Evolutionary conservation across 2,329 filamentous ascomycete species (phyloP).

Genomic region (Tolypocladium tropicale): DNA sequence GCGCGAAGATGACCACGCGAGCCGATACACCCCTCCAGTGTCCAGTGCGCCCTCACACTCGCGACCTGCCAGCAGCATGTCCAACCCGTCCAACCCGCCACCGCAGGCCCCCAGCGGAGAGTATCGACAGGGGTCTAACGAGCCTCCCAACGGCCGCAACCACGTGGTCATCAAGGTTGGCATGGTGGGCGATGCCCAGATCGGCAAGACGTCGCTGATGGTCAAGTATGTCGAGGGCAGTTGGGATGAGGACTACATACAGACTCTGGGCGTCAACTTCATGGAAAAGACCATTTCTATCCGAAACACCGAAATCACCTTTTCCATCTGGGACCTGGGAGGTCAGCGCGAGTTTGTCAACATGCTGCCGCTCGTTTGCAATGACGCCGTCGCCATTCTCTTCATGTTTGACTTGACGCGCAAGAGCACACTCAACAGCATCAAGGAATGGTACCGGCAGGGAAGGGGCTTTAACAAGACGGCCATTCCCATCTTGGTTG

Average conservation of each 20-base stretch:
- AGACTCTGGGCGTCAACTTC: conserved; percentile 97
- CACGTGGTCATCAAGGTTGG: conserved; percentile 97
- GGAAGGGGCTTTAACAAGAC: conserved; percentile 99
- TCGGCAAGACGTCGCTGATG: conserved; percentile 98
- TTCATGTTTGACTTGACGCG: conserved; percentile 99
- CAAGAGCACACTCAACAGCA: conserved; percentile 97
- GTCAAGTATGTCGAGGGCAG: conserved; percentile 99
- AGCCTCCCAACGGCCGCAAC: conserved; percentile 42
- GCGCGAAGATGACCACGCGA: conserved; percentile 32
- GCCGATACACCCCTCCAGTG: conserved; percentile 36
- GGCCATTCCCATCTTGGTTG: conserved; percentile 94
- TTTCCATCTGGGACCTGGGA: conserved; percentile 97
- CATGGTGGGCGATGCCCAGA: conserved; percentile 98
- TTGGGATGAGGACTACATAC: conserved; percentile 99
- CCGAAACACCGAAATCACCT: conserved; percentile 98
- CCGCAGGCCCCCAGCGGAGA: conserved; percentile 34
- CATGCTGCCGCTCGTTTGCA: conserved; percentile 98
- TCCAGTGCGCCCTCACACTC: conserved; percentile 35
- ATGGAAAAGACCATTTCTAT: conserved; percentile 99
- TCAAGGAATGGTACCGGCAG: conserved; percentile 99
- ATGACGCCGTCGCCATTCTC: conserved; percentile 93
- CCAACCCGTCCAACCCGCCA: conserved; percentile 21
- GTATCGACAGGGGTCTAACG: conserved; percentile 24
- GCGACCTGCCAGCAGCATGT: conserved; percentile 45
- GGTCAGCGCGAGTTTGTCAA: conserved; percentile 99